Conservation (phyloP, 805 yeast genomes). For the Scheffersomyces ergatensis region DNA sequence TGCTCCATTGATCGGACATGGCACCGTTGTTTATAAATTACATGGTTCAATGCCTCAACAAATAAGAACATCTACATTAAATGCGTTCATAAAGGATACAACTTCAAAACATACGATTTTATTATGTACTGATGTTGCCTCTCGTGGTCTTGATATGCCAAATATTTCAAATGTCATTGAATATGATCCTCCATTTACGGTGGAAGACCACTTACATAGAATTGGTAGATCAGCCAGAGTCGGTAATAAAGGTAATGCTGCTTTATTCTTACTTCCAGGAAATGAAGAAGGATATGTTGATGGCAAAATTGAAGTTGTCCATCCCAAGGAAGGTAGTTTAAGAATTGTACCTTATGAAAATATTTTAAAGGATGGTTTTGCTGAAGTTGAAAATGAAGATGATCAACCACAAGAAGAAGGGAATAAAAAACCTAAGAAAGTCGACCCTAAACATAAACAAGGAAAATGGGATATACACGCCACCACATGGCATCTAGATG, state of each 20-base stretch:
- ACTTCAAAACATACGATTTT: conserved; percentile 55
- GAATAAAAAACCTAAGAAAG: conserved; percentile 33
- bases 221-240: conserved; percentile 98
- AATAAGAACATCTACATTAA: conserved; percentile 73
- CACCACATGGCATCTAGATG: conserved; percentile 90
- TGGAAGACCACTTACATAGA: conserved; percentile 94
- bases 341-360: conserved; percentile 33
- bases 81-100: conserved; percentile 52
- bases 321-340: conserved; percentile 34
- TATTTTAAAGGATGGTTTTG: conserved; percentile 32
- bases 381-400: conserved; percentile 40
- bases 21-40: conserved; percentile 55
- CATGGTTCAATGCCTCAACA: conserved; percentile 93
- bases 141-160: conserved; percentile 94
- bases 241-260: conserved; percentile 80
- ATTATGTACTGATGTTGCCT: conserved; percentile 96
- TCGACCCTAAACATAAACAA: conserved; percentile 38
- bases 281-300: conserved; percentile 81
- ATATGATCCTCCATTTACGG: conserved; percentile 90
- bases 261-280: conserved; percentile 82
- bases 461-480: conserved; percentile 88
- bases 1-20: conserved; percentile 49
- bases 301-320: conserved; percentile 39
- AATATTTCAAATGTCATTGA: conserved; percentile 83
- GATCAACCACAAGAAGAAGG: conserved; percentile 22